Conservation (phyloP, 257 asterid genomes). For the Misopates orontium region DNA sequence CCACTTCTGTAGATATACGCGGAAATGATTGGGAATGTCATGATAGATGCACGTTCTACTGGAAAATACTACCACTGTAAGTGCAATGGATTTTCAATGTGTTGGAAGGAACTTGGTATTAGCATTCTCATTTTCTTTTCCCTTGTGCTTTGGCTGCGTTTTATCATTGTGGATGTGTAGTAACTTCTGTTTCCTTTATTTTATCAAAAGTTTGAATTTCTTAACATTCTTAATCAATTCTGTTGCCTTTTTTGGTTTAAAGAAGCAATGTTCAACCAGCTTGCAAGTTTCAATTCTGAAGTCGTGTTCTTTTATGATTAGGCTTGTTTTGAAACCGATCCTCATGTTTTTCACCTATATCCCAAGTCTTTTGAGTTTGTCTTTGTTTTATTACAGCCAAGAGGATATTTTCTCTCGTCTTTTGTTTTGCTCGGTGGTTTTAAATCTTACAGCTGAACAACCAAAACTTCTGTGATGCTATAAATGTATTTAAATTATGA, state of each 20-base stretch:
- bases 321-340: not conserved
- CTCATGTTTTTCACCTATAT: too few species aligned
- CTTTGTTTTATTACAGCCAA: not conserved
- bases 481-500: slow-evolving; percentile 8
- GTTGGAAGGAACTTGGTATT: not conserved
- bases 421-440: not conserved
- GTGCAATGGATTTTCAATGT: slow-evolving; percentile 23
- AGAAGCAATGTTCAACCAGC: too few species aligned
- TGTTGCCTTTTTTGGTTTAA: too few species aligned
- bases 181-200: not conserved
- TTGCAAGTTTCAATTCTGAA: too few species aligned
- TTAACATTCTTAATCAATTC: too few species aligned
- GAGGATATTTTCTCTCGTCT: slow-evolving; percentile 10
- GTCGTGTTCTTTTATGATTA: too few species aligned
- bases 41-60: slow-evolving; percentile 83
- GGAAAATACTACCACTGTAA: slow-evolving; percentile 81
- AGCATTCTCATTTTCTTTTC: not conserved
- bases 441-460: not conserved
- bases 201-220: slow-evolving; percentile 18
- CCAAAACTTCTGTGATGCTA: not conserved
- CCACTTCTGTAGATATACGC: slow-evolving; percentile 56
- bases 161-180: too few species aligned
- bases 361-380: not conserved
- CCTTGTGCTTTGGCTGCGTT: not conserved
- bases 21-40: slow-evolving; percentile 82